Conservation (phyloP, 805 yeast species). For the Metschnikowia cubensis region DNA sequence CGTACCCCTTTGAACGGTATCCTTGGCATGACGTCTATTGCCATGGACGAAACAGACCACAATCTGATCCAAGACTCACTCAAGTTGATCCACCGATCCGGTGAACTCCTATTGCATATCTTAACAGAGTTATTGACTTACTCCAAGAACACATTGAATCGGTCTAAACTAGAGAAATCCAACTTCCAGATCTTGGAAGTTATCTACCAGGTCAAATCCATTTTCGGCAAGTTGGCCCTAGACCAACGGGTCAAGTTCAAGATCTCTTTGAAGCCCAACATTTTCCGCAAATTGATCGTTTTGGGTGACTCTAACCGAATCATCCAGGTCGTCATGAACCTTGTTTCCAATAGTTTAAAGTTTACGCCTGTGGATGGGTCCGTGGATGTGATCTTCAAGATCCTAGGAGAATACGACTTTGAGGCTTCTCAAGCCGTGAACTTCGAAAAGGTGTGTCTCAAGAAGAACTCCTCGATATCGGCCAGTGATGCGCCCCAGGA, state of each 20-base stretch:
- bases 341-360: conserved; percentile 85
- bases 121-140: conserved; percentile 88
- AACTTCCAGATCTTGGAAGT: conserved; percentile 78
- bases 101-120: conserved; percentile 83
- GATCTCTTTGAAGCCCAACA: conserved; percentile 60
- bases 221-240: conserved; percentile 73
- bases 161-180: conserved; percentile 77
- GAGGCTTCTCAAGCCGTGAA: conserved; percentile 13
- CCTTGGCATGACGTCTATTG: conserved; percentile 90
- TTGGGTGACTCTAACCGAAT: conserved; percentile 89
- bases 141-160: conserved; percentile 84
- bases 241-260: conserved; percentile 71
- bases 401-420: conserved; percentile 67
- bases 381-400: conserved; percentile 58
- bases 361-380: conserved; percentile 89
- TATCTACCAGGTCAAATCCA: conserved; percentile 78
- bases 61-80: conserved; percentile 67
- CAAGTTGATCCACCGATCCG: conserved; percentile 82
- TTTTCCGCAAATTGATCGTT: conserved; percentile 57
- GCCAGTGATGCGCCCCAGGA: not conserved
- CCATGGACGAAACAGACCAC: conserved; percentile 79
- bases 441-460: conserved; percentile 13
- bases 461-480: not conserved
- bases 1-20: conserved; percentile 96
- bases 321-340: conserved; percentile 86